These are phyloP conservation scores for Ophiostoma australiae DNA, from an alignment of 2,329 filamentous ascomycete species.

Conservation along the genomic window DNA sequence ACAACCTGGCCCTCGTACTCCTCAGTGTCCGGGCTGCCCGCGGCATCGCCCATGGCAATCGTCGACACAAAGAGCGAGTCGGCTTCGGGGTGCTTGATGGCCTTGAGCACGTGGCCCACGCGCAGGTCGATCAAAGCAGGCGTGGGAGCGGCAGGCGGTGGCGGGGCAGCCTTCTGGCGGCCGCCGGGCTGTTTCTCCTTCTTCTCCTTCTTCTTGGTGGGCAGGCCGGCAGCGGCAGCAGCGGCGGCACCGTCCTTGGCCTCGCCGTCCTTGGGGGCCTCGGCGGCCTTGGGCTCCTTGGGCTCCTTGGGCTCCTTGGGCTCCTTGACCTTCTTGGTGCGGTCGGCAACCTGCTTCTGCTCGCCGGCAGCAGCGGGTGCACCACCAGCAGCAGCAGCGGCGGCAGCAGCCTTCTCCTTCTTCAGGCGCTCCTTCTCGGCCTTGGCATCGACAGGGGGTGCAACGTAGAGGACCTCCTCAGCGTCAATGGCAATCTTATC, in stretches of 20 bases:
- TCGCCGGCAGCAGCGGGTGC: slow-evolving; percentile 42
- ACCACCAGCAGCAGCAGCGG: slow-evolving; percentile 50
- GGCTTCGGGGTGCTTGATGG: slow-evolving; percentile 90
- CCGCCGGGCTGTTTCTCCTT: slow-evolving; percentile 68
- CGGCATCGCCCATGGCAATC: slow-evolving; percentile 85
- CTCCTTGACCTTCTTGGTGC: slow-evolving; percentile 55
- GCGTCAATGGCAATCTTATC: slow-evolving; percentile 76
- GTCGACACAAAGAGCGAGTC: slow-evolving; percentile 94
- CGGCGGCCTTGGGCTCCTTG: slow-evolving; percentile 43
- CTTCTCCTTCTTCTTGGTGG: slow-evolving; percentile 68
- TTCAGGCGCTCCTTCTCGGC: slow-evolving; percentile 95
- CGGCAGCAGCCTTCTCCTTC: slow-evolving; percentile 84
- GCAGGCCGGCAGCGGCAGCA: slow-evolving; percentile 33
- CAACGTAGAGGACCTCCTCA: slow-evolving; percentile 77
- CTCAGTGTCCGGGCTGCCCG: slow-evolving; percentile 79
- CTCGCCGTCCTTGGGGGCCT: slow-evolving; percentile 29
- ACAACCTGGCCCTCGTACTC: slow-evolving; percentile 89
- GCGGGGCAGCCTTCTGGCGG: slow-evolving; percentile 54
- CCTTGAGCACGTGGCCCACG: slow-evolving; percentile 95
- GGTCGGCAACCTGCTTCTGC: slow-evolving; percentile 51
- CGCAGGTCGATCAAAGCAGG: slow-evolving; percentile 88
- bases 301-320: slow-evolving; percentile 46
- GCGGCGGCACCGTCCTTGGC: slow-evolving; percentile 30
- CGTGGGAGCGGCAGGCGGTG: slow-evolving; percentile 73
- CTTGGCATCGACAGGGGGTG: slow-evolving; percentile 84